These are phyloP conservation scores for Neonectria magnoliae DNA, from an alignment of 2,329 filamentous ascomycete genomes.

Conservation along the genomic window DNA sequence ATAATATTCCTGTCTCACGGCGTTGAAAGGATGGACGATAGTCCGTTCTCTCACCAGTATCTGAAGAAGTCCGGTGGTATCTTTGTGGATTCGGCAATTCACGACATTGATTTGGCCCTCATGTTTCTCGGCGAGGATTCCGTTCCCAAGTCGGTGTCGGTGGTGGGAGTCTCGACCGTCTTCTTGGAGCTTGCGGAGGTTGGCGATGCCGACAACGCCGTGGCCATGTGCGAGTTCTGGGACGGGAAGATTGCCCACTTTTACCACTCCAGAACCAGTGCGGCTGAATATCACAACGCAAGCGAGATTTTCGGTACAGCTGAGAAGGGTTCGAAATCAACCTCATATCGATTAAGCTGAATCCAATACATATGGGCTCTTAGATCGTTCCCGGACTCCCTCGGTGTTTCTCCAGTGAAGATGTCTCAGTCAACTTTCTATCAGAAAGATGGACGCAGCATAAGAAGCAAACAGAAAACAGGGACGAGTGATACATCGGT, in stretches of 20 bases:
- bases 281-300: background rate
- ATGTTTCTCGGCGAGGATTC: background rate
- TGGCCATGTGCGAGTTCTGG: constrained; percentile 6
- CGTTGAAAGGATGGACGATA: background rate
- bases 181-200: background rate
- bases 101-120: background rate
- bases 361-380: background rate
- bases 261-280: background rate
- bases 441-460: too few species aligned
- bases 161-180: background rate
- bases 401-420: background rate
- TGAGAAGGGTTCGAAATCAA: background rate
- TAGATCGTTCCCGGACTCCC: background rate
- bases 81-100: background rate
- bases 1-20: background rate
- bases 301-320: background rate
- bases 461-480: too few species aligned
- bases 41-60: background rate
- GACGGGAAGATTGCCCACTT: constrained; percentile 6
- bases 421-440: too few species aligned
- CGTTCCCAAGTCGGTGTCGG: constrained; percentile 1
- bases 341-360: background rate
- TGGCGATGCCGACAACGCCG: background rate
- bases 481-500: background rate
- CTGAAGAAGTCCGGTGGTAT: constrained; percentile 4